Conservation (phyloP, 176 grass and related monocot genomes). For the Cenchrus purpureus region DNA sequence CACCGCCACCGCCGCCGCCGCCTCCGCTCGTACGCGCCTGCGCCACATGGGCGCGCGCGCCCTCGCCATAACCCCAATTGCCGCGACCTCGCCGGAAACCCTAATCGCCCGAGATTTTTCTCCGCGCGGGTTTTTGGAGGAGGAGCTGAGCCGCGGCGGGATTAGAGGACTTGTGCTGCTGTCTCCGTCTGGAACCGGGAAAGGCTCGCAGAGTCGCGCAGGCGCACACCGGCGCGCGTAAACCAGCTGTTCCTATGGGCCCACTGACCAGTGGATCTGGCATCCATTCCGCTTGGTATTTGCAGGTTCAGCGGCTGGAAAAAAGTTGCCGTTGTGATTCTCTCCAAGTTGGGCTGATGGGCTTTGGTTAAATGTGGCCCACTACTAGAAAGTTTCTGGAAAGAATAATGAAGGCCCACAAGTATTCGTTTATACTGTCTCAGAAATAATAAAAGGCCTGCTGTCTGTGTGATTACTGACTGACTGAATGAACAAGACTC, state of each 20-base stretch:
- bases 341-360: background rate
- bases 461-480: background rate
- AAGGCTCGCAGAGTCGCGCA: background rate
- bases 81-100: slow-evolving; percentile 34
- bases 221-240: background rate
- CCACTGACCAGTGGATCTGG: background rate
- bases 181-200: slow-evolving; percentile 17
- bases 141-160: background rate
- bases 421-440: no score
- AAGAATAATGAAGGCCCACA: background rate
- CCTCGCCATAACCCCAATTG: slow-evolving; percentile 36
- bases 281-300: background rate
- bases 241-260: background rate
- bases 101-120: slow-evolving; percentile 35
- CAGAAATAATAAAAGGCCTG: background rate
- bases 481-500: no score
- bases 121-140: background rate
- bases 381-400: no score
- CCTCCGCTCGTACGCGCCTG: slow-evolving; percentile 17
- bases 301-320: background rate
- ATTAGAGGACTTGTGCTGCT: background rate
- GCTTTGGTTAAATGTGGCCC: background rate
- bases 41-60: slow-evolving; percentile 32
- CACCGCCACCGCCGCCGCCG: slow-evolving; percentile 19
- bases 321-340: background rate